phyloP scores from a whole-genome alignment of 768 basidiomycete species.

The Glaciozyma martinii region DNA sequence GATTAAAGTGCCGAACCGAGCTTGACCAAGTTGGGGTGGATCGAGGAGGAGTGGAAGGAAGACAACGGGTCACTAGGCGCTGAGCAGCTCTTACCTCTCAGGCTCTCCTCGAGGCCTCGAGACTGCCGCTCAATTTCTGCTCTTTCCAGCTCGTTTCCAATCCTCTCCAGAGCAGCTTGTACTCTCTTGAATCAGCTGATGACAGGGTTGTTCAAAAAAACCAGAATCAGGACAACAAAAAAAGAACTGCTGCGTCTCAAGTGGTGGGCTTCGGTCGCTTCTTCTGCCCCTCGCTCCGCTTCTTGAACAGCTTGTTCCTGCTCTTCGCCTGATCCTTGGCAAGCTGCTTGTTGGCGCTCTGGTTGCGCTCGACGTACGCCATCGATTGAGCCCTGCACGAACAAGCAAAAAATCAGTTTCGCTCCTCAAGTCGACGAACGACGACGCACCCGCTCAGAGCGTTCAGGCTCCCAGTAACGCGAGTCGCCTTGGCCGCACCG shows the following conservation, averaged over 20 bases:
- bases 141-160: too few species aligned
- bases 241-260: too few species aligned
- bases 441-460: constrained; percentile 58
- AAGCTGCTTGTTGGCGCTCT: constrained; percentile 64
- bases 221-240: too few species aligned
- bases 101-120: too few species aligned
- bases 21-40: neutral
- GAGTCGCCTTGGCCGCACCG: constrained; percentile 64
- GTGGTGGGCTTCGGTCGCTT: constrained; percentile 2
- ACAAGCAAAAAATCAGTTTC: too few species aligned
- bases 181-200: too few species aligned
- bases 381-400: constrained; percentile 53
- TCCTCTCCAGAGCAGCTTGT: too few species aligned
- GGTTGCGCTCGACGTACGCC: constrained; percentile 88
- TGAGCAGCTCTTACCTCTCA: too few species aligned
- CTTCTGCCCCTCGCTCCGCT: constrained; percentile 60
- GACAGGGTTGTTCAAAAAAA: too few species aligned
- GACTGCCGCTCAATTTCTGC: too few species aligned
- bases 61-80: too few species aligned
- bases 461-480: constrained; percentile 62
- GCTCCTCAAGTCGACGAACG: neutral
- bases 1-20: neutral
- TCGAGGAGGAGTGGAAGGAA: neutral
- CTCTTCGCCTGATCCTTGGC: constrained; percentile 45
- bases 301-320: constrained; percentile 71